Conservation (phyloP, 305 asterid species). For the Andrographis paniculata region DNA sequence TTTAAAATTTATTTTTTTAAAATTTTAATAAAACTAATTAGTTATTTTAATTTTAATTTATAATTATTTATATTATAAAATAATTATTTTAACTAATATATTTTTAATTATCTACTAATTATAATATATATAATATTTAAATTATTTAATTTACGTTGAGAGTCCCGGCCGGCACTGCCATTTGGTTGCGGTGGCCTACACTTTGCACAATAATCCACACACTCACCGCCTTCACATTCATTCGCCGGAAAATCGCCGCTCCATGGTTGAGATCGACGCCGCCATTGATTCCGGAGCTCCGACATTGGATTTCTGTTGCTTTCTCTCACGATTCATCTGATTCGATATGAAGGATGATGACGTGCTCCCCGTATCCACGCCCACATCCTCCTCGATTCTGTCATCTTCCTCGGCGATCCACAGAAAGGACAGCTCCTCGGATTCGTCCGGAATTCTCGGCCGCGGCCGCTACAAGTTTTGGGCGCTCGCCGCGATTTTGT, state of each 20-base stretch:
- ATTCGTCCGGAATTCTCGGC: conserved; percentile 21
- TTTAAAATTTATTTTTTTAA: too few species aligned
- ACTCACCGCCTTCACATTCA: not conserved
- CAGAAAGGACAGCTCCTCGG: conserved; percentile 23
- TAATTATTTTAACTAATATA: too few species aligned
- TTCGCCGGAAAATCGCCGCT: not conserved
- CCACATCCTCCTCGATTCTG: conserved; percentile 26
- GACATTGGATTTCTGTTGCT: not conserved
- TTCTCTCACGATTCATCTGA: not conserved
- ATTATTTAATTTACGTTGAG: too few species aligned
- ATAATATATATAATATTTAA: too few species aligned
- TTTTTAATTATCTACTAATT: too few species aligned
- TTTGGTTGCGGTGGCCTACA: too few species aligned
- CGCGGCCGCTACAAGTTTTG: conserved; percentile 57
- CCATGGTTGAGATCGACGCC: conserved; percentile 23
- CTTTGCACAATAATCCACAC: too few species aligned
- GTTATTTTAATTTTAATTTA: too few species aligned
- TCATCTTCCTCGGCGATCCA: conserved; percentile 16
- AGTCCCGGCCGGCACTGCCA: too few species aligned
- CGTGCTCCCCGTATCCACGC: conserved; percentile 57
- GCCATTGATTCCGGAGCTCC: too few species aligned
- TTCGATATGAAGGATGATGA: conserved; percentile 56
- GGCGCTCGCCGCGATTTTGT: conserved; percentile 54
- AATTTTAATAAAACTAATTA: too few species aligned
- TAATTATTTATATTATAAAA: too few species aligned